phyloP scores from a whole-genome alignment of 768 basidiomycete species.

The Boletus vinaceobasis region DNA sequence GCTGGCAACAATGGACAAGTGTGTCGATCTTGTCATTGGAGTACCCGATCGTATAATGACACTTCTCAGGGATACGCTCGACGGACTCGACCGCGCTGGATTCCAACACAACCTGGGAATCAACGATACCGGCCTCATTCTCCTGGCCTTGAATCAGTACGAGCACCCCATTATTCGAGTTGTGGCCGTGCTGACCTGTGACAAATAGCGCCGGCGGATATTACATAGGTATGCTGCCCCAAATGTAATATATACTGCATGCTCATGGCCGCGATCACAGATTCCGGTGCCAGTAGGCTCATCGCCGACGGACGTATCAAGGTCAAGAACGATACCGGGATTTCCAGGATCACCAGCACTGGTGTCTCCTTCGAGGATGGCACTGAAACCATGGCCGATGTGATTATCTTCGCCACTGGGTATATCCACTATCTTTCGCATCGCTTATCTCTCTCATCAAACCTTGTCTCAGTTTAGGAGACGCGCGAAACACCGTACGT shows the following conservation, averaged over 20 bases:
- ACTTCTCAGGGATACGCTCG: slow-evolving; percentile 1
- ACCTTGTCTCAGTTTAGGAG: slow-evolving; percentile 37
- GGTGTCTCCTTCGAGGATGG: slow-evolving; percentile 25
- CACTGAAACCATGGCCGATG: slow-evolving; percentile 22
- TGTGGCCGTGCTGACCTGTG: background rate
- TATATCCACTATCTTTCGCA: background rate
- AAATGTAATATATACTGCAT: too few species aligned
- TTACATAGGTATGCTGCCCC: slow-evolving; percentile 30
- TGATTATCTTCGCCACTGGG: slow-evolving; percentile 27
- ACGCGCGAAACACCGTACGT: slow-evolving; percentile 36
- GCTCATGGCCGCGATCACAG: slow-evolving; percentile 3
- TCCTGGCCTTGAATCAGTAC: slow-evolving; percentile 3
- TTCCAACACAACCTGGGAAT: slow-evolving; percentile 26
- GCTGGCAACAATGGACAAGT: slow-evolving; percentile 1
- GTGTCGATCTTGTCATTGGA: background rate
- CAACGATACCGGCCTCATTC: slow-evolving; percentile 32
- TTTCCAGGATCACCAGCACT: slow-evolving; percentile 24
- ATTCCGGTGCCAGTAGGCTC: slow-evolving; percentile 37
- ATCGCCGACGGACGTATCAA: slow-evolving; percentile 47
- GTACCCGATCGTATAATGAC: background rate
- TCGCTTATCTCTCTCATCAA: background rate
- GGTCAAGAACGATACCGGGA: slow-evolving; percentile 40
- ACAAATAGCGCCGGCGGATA: slow-evolving; percentile 32
- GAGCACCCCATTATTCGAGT: background rate
- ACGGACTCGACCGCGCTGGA: slow-evolving; percentile 1